A percentile compares a stretch with the other conserved stretches of the same genome.
Evolutionary conservation across 2,329 filamentous ascomycete species (phyloP).

Genomic region (Neophaeococcomyces aloes): DNA sequence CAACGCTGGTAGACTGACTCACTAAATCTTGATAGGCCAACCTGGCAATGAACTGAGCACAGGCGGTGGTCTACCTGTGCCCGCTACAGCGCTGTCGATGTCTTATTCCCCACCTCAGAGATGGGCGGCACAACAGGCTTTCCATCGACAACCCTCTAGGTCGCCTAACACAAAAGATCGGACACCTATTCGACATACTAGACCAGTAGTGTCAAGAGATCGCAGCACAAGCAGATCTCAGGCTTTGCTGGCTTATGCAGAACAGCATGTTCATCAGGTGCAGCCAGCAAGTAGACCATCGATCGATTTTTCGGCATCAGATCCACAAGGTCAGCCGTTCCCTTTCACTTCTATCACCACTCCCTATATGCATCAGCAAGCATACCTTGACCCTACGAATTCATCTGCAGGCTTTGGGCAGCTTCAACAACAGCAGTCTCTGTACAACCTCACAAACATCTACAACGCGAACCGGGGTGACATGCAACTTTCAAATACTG

Average conservation of each 20-base stretch:
- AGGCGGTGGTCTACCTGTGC: neutral
- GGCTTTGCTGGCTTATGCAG: conserved; percentile 16
- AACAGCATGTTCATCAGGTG: conserved; percentile 11
- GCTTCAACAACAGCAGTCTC: neutral
- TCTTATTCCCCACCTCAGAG: conserved; percentile 5
- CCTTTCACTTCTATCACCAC: neutral
- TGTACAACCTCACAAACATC: neutral
- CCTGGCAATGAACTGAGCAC: neutral
- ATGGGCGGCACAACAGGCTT: conserved; percentile 6
- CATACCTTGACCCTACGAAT: conserved; percentile 1
- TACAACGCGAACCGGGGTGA: neutral
- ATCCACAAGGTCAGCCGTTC: neutral
- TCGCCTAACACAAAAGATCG: conserved; percentile 13
- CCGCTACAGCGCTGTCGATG: neutral
- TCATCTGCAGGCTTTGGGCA: neutral
- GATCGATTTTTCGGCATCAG: neutral
- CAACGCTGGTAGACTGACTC: neutral
- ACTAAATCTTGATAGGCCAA: neutral
- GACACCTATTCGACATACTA: conserved; percentile 20
- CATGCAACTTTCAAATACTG: neutral
- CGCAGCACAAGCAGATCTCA: conserved; percentile 19
- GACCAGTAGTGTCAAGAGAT: conserved; percentile 10
- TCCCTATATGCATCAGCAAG: conserved; percentile 4
- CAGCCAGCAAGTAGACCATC: neutral
- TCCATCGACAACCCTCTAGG: conserved; percentile 1